These are phyloP conservation scores for Penicillium capsulatum DNA, from an alignment of 2,329 filamentous ascomycete genomes.

Conservation along the genomic window DNA sequence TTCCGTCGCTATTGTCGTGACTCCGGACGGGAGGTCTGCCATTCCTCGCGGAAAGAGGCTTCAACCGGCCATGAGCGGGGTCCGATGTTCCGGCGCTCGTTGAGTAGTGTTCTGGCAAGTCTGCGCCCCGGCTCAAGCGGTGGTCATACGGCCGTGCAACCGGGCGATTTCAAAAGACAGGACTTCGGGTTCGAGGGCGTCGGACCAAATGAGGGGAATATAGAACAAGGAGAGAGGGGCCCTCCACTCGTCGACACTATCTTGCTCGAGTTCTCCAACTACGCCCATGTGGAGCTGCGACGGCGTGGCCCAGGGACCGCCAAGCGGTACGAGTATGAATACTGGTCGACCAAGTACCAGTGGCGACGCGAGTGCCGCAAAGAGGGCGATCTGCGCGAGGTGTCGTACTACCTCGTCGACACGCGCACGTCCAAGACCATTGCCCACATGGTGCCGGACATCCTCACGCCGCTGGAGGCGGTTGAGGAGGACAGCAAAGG, in stretches of 20 bases:
- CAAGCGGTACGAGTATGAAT: slow-evolving; percentile 86
- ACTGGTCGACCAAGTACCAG: slow-evolving; percentile 81
- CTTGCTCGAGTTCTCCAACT: slow-evolving; percentile 94
- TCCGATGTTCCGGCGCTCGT: slow-evolving; percentile 54
- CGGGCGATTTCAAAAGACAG: slow-evolving; percentile 49
- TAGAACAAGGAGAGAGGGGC: slow-evolving; percentile 10
- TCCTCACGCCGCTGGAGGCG: slow-evolving; percentile 65
- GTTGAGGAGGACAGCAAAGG: slow-evolving; percentile 70
- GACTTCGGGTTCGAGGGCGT: slow-evolving; percentile 56
- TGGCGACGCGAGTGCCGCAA: slow-evolving; percentile 75
- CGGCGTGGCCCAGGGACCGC: slow-evolving; percentile 61
- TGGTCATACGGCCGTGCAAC: slow-evolving; percentile 30
- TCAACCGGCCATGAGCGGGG: slow-evolving; percentile 53
- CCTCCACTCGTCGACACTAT: slow-evolving; percentile 66
- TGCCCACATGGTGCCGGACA: slow-evolving; percentile 81
- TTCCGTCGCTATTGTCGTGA: slow-evolving; percentile 87
- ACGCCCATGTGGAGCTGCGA: slow-evolving; percentile 81
- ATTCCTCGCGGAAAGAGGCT: slow-evolving; percentile 64
- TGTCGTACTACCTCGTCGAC: slow-evolving; percentile 76
- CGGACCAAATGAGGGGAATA: slow-evolving; percentile 20
- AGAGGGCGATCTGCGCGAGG: slow-evolving; percentile 58
- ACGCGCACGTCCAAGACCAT: slow-evolving; percentile 61
- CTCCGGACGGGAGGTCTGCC: slow-evolving; percentile 89
- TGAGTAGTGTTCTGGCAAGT: slow-evolving; percentile 56
- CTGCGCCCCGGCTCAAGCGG: slow-evolving; percentile 54